Evolutionary conservation across 495 filamentous ascomycete species (phyloP).

Genomic region (Tuber calosporum): DNA sequence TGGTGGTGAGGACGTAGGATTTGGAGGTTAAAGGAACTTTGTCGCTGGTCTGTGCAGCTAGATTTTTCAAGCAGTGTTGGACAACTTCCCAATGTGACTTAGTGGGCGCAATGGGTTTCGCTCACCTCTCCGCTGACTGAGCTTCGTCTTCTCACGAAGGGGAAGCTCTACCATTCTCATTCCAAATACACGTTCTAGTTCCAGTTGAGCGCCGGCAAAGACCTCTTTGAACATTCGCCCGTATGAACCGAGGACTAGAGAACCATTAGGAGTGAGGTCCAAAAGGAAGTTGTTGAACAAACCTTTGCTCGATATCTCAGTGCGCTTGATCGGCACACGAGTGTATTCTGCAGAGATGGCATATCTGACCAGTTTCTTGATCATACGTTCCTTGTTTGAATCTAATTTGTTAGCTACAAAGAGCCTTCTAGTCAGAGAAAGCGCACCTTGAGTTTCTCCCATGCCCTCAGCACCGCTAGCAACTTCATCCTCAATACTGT

Average conservation of each 20-base stretch:
- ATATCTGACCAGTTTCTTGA: slow-evolving; percentile 86
- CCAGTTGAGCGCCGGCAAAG: slow-evolving; percentile 60
- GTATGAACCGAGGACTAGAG: slow-evolving; percentile 50
- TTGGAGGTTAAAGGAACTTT: slow-evolving; percentile 53
- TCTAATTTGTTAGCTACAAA: slow-evolving; percentile 14
- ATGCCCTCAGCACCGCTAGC: slow-evolving; percentile 18
- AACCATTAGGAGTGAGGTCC: slow-evolving; percentile 15
- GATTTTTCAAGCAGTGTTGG: background rate
- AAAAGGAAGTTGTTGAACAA: slow-evolving; percentile 24
- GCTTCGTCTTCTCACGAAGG: slow-evolving; percentile 64
- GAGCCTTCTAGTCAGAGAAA: background rate
- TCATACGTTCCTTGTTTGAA: slow-evolving; percentile 56
- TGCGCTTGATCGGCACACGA: slow-evolving; percentile 65
- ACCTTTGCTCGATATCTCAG: slow-evolving; percentile 70
- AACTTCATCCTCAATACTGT: slow-evolving; percentile 12
- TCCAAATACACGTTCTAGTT: slow-evolving; percentile 62
- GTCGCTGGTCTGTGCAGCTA: slow-evolving; percentile 55
- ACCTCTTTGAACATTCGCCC: slow-evolving; percentile 59
- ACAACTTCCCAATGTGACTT: background rate
- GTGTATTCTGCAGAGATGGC: slow-evolving; percentile 82
- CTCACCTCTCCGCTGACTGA: slow-evolving; percentile 64
- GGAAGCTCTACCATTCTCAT: slow-evolving; percentile 84
- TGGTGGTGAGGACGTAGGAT: slow-evolving; percentile 66
- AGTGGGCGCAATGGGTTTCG: background rate
- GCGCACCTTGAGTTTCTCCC: slow-evolving; percentile 12